Evolutionary conservation across 2,329 filamentous ascomycete species (phyloP).

Genomic region (Hymenoscyphus repandus): DNA sequence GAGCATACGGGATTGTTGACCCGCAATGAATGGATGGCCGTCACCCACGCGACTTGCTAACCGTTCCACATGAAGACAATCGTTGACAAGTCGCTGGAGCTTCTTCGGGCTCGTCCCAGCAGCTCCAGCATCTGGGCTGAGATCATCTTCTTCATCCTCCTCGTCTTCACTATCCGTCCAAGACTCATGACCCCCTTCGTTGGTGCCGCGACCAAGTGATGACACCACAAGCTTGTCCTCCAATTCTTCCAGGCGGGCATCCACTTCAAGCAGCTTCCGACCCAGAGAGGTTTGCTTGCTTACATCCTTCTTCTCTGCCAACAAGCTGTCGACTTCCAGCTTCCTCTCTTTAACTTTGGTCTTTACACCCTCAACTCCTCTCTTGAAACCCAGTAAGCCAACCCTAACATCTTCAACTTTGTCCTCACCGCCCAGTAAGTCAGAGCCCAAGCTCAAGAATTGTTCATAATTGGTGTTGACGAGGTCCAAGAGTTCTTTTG

Average conservation of each 20-base stretch:
- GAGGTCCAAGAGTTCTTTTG: constrained; percentile 82
- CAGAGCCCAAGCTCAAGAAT: constrained; percentile 77
- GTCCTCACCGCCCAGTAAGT: constrained; percentile 82
- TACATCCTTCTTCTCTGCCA: constrained; percentile 63
- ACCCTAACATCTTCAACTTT: constrained; percentile 86
- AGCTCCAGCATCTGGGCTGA: constrained; percentile 21
- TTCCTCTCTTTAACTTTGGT: constrained; percentile 58
- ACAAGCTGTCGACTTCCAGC: constrained; percentile 54
- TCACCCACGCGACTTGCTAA: constrained; percentile 45
- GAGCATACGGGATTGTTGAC: constrained; percentile 49
- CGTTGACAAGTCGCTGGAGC: constrained; percentile 50
- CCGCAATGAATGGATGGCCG: constrained; percentile 57
- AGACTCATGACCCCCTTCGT: constrained; percentile 26
- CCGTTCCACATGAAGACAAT: constrained; percentile 51
- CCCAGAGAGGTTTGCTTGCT: constrained; percentile 57
- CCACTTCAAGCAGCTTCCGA: constrained; percentile 60
- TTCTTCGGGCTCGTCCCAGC: constrained; percentile 29
- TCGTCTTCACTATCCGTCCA: constrained; percentile 37
- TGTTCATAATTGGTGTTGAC: constrained; percentile 94
- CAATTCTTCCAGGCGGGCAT: constrained; percentile 55
- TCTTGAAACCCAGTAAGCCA: constrained; percentile 76
- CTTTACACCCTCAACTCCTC: constrained; percentile 73
- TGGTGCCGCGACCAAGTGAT: constrained; percentile 23
- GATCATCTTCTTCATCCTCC: constrained; percentile 33
- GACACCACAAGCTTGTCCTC: constrained; percentile 58